Base-by-base conservation (phyloP, 345 rosid genomes). In the Geranium rotundifolium region DNA sequence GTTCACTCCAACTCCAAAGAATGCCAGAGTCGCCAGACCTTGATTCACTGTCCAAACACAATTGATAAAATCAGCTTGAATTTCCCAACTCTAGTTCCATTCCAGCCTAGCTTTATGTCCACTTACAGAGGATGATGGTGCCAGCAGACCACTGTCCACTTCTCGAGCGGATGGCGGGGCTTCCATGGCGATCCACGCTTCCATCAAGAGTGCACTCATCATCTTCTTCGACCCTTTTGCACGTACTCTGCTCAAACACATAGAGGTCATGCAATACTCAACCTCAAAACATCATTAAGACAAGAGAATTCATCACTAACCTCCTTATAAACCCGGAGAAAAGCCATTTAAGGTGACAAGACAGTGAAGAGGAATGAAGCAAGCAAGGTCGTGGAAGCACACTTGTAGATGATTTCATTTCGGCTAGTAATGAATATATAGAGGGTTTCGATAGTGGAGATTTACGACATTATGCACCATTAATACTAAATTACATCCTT, bases 1-100 rank as follows among this genome's bases (percentile, higher is more conserved):
- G 62, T 95, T 95, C 75, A 95, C 97, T 29, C 96, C 97, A 59
- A 95, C 97, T 29, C 99, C 99, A 60, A 95, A 95, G 83, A 95
- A 95, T 4, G 99, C 99, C 14, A 95, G 77, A 19, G 99, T 95
- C 31, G 99, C 99, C 67, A 95, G 70, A 9, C 96, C 99, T 65
- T 95, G 99, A 79, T 90, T 95, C 81, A 88, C 97, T 95, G 87
- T 60, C 52, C 6, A 46, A 46, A 46, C 52, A 46, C 52, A 46
- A 14, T 46, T 3, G 10, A 34, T 34, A 1, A 14, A 46, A 34
- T 34, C 41, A 34, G 0, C 3, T 34, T 34, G 41, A 34, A 23
- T 23, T n/a, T n/a, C 27, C 27, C 2, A 23, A 23, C 1, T 23
- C 27, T 23, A 23, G 27, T 23, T 23, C 27, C 27, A 23, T 23